A percentile compares a stretch with the other conserved stretches of the same genome.
Evolutionary conservation across 2,329 filamentous ascomycete species (phyloP).

Genomic region (Coleophoma crateriformis): DNA sequence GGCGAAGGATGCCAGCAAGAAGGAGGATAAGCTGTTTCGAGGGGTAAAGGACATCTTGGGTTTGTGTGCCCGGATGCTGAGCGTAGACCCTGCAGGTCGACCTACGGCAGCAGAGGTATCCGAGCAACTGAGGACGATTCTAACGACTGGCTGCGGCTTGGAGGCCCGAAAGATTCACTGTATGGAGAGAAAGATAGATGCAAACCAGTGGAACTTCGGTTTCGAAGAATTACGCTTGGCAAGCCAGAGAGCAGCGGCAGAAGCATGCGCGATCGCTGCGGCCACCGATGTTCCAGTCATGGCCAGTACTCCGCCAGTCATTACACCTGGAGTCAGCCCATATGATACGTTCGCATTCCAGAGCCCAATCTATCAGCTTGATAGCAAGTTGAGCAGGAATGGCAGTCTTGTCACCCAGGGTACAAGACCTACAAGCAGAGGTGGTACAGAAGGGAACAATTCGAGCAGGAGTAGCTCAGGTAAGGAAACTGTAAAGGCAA

Average conservation of each 20-base stretch:
- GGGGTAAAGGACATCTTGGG: constrained; percentile 47
- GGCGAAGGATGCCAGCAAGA: constrained; percentile 49
- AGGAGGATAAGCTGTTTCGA: constrained; percentile 39
- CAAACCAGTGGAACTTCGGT: constrained; percentile 16
- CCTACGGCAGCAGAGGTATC: constrained; percentile 47
- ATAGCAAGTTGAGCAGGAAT: constrained; percentile 6
- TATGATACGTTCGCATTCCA: constrained; percentile 5
- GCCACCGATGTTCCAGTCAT: constrained; percentile 7
- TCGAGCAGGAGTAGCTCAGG: constrained; percentile 11
- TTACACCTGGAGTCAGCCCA: not conserved
- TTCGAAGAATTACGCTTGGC: constrained; percentile 22
- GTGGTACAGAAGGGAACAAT: constrained; percentile 18
- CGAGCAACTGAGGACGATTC: constrained; percentile 44
- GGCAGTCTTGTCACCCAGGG: constrained; percentile 13
- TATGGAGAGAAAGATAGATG: constrained; percentile 1
- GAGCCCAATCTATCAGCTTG: constrained; percentile 4
- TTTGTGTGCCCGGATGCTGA: constrained; percentile 49
- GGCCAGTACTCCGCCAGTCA: not conserved
- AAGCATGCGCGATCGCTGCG: constrained; percentile 17
- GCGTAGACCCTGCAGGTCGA: constrained; percentile 44
- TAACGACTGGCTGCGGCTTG: constrained; percentile 29
- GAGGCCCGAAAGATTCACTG: constrained; percentile 1
- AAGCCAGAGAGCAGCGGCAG: constrained; percentile 22
- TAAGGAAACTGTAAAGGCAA: constrained; percentile 17
- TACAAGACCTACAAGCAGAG: constrained; percentile 13